phyloP scores from a whole-genome alignment of 2,329 filamentous ascomycete species.

The Sporothrix schenckii region DNA sequence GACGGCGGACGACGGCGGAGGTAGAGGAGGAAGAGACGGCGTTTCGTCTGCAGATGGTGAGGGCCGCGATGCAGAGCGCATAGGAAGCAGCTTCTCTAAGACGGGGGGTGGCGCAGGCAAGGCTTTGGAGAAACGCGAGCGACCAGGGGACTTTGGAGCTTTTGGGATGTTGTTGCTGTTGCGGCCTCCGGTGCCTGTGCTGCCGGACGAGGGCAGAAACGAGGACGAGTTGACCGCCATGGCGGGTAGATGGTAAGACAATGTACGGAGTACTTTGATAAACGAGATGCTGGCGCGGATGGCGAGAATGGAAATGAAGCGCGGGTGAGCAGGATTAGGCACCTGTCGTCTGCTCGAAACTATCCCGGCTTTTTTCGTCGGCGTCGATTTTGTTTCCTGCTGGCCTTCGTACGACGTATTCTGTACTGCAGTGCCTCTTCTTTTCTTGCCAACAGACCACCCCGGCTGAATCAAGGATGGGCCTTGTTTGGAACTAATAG shows the following conservation, averaged over 20 bases:
- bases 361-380: conserved; percentile 10
- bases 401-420: not conserved
- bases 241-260: conserved; percentile 5
- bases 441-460: not conserved
- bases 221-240: conserved; percentile 14
- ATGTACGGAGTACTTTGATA: not conserved
- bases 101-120: conserved; percentile 52
- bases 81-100: conserved; percentile 26
- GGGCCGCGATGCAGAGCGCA: conserved; percentile 15
- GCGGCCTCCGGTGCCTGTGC: not conserved
- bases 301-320: not conserved
- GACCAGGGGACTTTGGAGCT: conserved; percentile 45
- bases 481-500: conserved; percentile 27
- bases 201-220: conserved; percentile 25
- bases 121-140: conserved; percentile 62
- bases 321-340: conserved; percentile 8
- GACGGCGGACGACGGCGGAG: conserved; percentile 26
- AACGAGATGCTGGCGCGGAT: conserved; percentile 6
- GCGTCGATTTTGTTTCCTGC: conserved; percentile 10
- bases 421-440: not conserved
- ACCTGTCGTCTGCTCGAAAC: conserved; percentile 2
- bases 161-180: conserved; percentile 4
- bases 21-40: conserved; percentile 28
- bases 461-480: conserved; percentile 31
- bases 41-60: not conserved